Evolutionary conservation across 495 filamentous ascomycete species (phyloP), one percentile per base, ranked within the genome.

Genomic region (Hyaloscypha hepaticicola): DNA sequence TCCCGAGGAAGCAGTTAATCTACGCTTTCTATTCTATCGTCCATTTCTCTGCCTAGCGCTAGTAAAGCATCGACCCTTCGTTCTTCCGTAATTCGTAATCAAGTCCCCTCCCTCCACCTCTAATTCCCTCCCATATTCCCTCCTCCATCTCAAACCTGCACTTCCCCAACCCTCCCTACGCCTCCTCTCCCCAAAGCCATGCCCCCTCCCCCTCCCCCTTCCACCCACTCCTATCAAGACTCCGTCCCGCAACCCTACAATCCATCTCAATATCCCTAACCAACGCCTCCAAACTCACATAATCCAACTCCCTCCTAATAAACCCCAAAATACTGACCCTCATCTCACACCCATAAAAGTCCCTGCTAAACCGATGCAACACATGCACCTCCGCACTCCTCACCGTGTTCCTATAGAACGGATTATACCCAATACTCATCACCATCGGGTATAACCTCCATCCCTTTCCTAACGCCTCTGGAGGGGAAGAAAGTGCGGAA

Each of bases 381-480:
- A 99, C 83, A 76, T 98, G 94, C 67, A 97, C 93, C 83, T 98
- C 95, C 69, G 94, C 90, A 45, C 84, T 88, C 22, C 91, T 83
- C 45, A 88, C 85, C 25, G 83, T 83, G 75, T 97, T 97, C 74
- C 92, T 93, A 78, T 96, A 97, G 76, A 91, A 96, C 0, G 93
- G 92, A 72, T 97, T 97, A 81, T 90, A 96, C n/a, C 94, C 93
- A 57, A 99, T 94, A 41, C 85, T 90, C 88, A 99, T 87, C 56
- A 97, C 94, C 79, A 96, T 96, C 0, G 91, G 91, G 74, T 88
- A 90, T 22, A 97, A 78, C 49, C 75, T 77, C 41, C 78, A 77
- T n/a, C 64, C 62, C 5, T 56, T 29, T 12, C 55, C 56, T 2
- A 41, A 34, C 11, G 61, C 59, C 33, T 58, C 14, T 3, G 55